Conservation (phyloP, 345 rosid genomes). For the Melaleuca quinquenervia region DNA sequence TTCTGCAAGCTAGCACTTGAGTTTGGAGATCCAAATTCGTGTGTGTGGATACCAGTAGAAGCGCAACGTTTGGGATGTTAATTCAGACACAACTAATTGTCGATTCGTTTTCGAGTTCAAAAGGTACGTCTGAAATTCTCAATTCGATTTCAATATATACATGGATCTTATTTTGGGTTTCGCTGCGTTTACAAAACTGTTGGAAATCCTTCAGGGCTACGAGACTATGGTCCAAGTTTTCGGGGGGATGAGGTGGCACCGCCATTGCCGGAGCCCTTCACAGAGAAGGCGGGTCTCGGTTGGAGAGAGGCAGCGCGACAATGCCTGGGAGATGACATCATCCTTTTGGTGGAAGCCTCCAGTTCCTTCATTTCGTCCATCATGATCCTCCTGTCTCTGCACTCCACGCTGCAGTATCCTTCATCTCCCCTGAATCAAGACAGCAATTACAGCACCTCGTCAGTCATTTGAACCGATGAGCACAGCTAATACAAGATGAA, state of each 20-base stretch:
- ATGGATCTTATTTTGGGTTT: too few species aligned
- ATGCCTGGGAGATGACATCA: slow-evolving; percentile 20
- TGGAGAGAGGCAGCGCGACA: slow-evolving; percentile 10
- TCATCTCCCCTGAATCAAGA: slow-evolving; percentile 43
- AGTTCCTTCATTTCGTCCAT: slow-evolving; percentile 33
- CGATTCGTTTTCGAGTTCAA: too few species aligned
- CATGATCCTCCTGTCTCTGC: slow-evolving; percentile 55
- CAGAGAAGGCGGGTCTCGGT: slow-evolving; percentile 19
- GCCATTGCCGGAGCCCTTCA: slow-evolving; percentile 23
- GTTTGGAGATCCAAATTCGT: too few species aligned
- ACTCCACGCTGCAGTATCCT: slow-evolving; percentile 69
- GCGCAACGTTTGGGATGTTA: too few species aligned
- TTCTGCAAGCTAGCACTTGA: too few species aligned
- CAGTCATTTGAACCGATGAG: background rate
- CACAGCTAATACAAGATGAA: background rate
- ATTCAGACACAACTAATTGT: too few species aligned
- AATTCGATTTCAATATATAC: too few species aligned
- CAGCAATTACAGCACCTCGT: background rate
- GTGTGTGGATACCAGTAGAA: too few species aligned
- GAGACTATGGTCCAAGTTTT: background rate
- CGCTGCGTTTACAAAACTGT: too few species aligned
- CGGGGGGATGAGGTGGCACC: background rate
- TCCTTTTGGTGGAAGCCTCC: slow-evolving; percentile 31
- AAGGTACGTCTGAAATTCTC: too few species aligned
- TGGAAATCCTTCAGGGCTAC: too few species aligned